A percentile compares a stretch with the other conserved stretches of the same genome.
Evolutionary conservation across 2,329 filamentous ascomycete species (phyloP).

Genomic region (Chalara sp.): DNA sequence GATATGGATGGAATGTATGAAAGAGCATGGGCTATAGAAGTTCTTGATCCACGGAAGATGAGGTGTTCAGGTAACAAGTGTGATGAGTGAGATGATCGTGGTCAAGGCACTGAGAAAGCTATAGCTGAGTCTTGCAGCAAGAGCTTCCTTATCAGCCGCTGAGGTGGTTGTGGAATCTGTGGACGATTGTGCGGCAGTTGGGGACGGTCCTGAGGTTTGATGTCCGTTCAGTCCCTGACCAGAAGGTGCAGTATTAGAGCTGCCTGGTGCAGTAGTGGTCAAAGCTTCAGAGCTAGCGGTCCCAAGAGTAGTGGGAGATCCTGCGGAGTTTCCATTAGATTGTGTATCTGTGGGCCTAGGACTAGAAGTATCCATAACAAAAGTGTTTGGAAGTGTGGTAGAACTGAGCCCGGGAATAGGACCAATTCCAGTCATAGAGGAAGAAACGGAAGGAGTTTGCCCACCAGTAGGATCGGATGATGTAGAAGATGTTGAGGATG

Average conservation of each 20-base stretch:
- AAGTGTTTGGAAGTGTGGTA: background rate
- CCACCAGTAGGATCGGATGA: slow-evolving; percentile 6
- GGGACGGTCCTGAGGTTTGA: slow-evolving; percentile 24
- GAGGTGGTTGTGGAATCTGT: slow-evolving; percentile 2
- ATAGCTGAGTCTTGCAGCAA: too few relatives aligned
- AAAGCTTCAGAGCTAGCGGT: background rate
- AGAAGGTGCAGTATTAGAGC: background rate
- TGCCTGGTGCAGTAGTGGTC: background rate
- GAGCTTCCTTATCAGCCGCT: too few relatives aligned
- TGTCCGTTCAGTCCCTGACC: slow-evolving; percentile 31
- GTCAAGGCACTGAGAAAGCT: too few relatives aligned
- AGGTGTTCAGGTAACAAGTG: too few relatives aligned
- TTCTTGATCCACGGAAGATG: too few relatives aligned
- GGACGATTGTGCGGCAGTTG: slow-evolving; percentile 11
- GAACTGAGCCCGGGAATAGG: background rate
- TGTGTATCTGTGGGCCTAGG: background rate
- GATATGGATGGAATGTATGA: too few relatives aligned
- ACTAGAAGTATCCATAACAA: background rate
- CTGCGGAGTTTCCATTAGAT: background rate
- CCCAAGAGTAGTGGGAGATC: background rate
- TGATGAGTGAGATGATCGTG: too few relatives aligned
- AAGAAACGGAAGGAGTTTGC: slow-evolving; percentile 4
- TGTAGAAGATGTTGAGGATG: slow-evolving; percentile 1
- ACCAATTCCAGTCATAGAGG: background rate
- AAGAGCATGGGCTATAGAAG: too few relatives aligned